These are phyloP conservation scores for Pseudocercospora fuligena DNA, from an alignment of 2,329 filamentous ascomycete species.

Conservation along the genomic window DNA sequence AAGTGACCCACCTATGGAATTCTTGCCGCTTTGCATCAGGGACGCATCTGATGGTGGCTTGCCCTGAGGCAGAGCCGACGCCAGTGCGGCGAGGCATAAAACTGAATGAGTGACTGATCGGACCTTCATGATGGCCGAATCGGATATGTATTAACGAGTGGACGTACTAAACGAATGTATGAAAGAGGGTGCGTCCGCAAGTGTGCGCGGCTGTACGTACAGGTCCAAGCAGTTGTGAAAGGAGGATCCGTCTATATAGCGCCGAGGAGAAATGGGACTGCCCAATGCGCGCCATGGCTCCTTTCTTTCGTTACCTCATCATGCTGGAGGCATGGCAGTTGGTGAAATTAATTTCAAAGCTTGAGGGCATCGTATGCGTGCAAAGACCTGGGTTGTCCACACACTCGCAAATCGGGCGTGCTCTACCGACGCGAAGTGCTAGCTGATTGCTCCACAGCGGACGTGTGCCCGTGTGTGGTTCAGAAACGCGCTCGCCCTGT, in stretches of 20 bases:
- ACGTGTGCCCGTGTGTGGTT: not conserved
- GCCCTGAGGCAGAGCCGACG: constrained; percentile 18
- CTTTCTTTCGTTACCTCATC: constrained; percentile 15
- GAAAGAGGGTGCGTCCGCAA: constrained; percentile 17
- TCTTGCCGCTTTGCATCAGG: not conserved
- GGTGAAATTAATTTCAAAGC: constrained; percentile 20
- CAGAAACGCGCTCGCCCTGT: not conserved
- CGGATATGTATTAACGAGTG: constrained; percentile 13
- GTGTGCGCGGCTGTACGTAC: constrained; percentile 17
- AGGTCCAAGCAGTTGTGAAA: not conserved
- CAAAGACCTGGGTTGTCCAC: constrained; percentile 2
- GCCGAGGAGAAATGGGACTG: constrained; percentile 8
- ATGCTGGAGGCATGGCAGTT: constrained; percentile 12
- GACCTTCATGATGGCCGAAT: constrained; percentile 20
- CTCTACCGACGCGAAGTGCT: not conserved
- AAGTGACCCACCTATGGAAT: not conserved
- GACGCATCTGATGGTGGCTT: not conserved
- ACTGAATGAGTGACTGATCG: constrained; percentile 26
- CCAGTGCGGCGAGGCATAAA: constrained; percentile 22
- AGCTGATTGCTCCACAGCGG: not conserved
- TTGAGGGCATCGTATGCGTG: constrained; percentile 8
- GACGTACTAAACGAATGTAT: constrained; percentile 22
- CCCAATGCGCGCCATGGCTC: constrained; percentile 9
- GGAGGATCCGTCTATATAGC: constrained; percentile 22
- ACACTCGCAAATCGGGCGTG: constrained; percentile 4